Evolutionary conservation across 805 yeast species (phyloP).

Genomic region (Saccharomyces mikatae): DNA sequence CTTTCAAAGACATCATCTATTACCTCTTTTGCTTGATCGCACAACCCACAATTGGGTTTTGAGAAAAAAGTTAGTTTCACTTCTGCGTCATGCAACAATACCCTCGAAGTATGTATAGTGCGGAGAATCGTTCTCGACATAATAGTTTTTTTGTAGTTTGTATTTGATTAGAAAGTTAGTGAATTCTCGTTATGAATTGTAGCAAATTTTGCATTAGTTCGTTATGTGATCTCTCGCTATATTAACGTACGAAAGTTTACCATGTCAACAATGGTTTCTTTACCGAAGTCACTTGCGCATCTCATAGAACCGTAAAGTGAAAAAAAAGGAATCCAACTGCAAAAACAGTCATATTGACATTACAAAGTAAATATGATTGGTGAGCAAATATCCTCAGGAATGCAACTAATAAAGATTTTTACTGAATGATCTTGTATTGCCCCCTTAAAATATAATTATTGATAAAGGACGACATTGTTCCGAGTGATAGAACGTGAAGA

Average conservation of each 20-base stretch:
- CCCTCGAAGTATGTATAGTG: conserved; percentile 4
- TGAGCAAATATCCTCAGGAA: neutral
- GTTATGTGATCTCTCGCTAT: neutral
- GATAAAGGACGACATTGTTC: neutral
- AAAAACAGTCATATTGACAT: neutral
- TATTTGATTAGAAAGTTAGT: too few species aligned
- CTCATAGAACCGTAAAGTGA: neutral
- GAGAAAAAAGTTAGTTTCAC: conserved; percentile 51
- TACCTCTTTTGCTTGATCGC: conserved; percentile 54
- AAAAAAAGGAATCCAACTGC: neutral
- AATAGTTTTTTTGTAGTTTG: too few species aligned
- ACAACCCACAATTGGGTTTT: conserved; percentile 60
- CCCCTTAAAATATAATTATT: neutral
- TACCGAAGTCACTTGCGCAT: neutral
- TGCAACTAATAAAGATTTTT: neutral
- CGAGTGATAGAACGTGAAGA: neutral
- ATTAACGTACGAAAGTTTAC: neutral
- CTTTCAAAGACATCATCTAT: conserved; percentile 33
- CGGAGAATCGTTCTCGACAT: neutral
- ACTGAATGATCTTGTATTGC: neutral
- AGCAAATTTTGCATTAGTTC: neutral
- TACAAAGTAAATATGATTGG: neutral
- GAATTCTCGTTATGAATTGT: neutral
- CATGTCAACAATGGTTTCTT: neutral
- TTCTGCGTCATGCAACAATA: neutral